Evolutionary conservation across 208 protist genomes (phyloP).

Genomic region (Leishmania major): DNA sequence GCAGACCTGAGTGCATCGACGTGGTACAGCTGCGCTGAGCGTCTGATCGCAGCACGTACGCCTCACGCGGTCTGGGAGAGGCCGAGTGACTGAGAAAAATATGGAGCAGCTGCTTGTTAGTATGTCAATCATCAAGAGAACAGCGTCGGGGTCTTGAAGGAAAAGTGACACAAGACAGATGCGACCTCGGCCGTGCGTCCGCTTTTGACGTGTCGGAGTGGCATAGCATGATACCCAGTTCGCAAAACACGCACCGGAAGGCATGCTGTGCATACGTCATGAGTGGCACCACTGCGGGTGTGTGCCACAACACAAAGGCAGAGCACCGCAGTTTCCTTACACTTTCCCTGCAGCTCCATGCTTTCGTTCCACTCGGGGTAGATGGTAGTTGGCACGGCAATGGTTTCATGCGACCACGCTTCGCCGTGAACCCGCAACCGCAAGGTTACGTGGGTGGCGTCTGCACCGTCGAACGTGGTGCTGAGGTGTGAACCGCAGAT

Average conservation of each 20-base stretch:
- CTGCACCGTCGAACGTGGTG: slow-evolving; percentile 36
- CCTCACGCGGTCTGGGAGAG: not conserved
- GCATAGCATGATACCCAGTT: slow-evolving; percentile 51
- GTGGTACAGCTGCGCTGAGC: not conserved
- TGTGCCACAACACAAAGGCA: slow-evolving; percentile 39
- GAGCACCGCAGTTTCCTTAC: slow-evolving; percentile 48
- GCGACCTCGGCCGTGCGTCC: slow-evolving; percentile 28
- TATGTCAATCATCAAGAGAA: not conserved
- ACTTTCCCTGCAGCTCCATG: slow-evolving; percentile 28
- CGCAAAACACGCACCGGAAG: slow-evolving; percentile 49
- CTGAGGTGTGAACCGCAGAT: slow-evolving; percentile 59
- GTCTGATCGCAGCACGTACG: not conserved
- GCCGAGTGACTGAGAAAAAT: not conserved
- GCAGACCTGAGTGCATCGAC: not conserved
- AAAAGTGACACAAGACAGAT: slow-evolving; percentile 34
- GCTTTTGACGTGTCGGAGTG: slow-evolving; percentile 36
- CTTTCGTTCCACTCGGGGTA: slow-evolving; percentile 63
- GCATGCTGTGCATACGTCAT: slow-evolving; percentile 42
- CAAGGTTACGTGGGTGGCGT: slow-evolving; percentile 50
- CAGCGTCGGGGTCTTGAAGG: not conserved
- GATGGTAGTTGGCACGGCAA: slow-evolving; percentile 46
- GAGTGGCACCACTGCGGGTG: slow-evolving; percentile 24
- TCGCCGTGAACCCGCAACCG: slow-evolving; percentile 42
- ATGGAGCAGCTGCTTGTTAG: not conserved
- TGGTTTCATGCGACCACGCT: slow-evolving; percentile 17